Evolutionary conservation across 495 filamentous ascomycete genomes (phyloP), one percentile per base, ranked within the genome.

Genomic region (Glarea lozoyensis): DNA sequence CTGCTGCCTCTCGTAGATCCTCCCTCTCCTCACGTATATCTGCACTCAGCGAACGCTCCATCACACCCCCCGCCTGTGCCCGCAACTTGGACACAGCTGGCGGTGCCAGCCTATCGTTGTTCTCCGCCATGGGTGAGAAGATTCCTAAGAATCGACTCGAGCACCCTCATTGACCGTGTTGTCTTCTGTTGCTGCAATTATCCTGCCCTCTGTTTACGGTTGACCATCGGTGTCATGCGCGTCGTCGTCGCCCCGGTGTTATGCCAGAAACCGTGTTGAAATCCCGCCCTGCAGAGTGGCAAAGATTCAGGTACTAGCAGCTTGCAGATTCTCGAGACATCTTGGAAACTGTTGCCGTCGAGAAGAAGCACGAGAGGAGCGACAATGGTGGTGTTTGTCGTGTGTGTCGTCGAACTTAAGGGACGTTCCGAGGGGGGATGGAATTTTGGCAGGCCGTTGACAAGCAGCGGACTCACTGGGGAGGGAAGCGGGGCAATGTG

Each of bases 1-100:
- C 92, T 17, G 92, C 92, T 16, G 89, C 93, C 66, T 93, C 82
- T 55, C 86, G 88, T 54, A 98, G 73, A 57, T 96, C 92, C 59
- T 93, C 84, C 40, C 88, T 75, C 64, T 94, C 92, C 56, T 75
- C 72, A 47, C 69, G 69, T 25, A 76, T 76, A 43, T 75, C 62
- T 42, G 68, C 67, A 54, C 67, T 76, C 24, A 75, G 49, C 21
- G 70, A 68, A 32, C 73, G 59, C 56, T 69, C 69, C 73, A 76
- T 75, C 32, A 31, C 32, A 40, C 59, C 63, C 42, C 60, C 64
- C 37, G 60, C 58, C 46, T 67, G 56, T 43, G 63, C 65, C 33
- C 73, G 60, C 47, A 76, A 64, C 50, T 65, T 64, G 23, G 46
- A 37, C 13, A 56, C 42, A 24, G 31, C 53, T 40, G 53, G 53